Evolutionary conservation across 352 stramenopile genomes (phyloP).

Genomic region (Globisporangium iwayamae): DNA sequence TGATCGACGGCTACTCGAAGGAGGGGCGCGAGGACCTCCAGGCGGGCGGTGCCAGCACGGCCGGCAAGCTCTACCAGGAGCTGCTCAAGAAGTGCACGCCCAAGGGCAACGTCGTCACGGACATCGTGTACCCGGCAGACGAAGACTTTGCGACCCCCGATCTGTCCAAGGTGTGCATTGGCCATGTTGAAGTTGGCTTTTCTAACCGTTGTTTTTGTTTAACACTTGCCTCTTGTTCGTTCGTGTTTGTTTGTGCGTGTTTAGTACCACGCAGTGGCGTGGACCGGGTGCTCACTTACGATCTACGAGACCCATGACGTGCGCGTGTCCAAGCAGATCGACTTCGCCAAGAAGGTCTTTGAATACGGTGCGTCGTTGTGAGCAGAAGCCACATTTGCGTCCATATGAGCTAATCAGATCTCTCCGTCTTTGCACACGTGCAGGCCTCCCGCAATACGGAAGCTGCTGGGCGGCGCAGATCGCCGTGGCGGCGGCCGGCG

Average conservation of each 20-base stretch:
- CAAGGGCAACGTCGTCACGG: slow-evolving; percentile 38
- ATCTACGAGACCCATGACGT: slow-evolving; percentile 57
- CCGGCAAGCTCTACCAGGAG: slow-evolving; percentile 64
- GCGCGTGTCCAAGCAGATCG: slow-evolving; percentile 70
- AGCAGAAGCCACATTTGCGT: too few species aligned
- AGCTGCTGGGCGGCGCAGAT: slow-evolving; percentile 84
- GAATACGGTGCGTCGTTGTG: slow-evolving; percentile 33
- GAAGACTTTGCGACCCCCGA: slow-evolving; percentile 58
- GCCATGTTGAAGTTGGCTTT: slow-evolving; percentile 8
- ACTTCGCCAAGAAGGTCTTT: slow-evolving; percentile 65
- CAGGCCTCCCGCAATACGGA: slow-evolving; percentile 71
- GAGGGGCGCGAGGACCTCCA: slow-evolving; percentile 65
- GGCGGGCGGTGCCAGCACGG: slow-evolving; percentile 59
- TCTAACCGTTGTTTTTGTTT: neutral
- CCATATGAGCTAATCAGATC: neutral
- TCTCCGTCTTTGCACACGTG: neutral
- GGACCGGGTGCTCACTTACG: slow-evolving; percentile 74
- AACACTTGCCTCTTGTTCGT: neutral
- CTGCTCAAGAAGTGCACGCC: slow-evolving; percentile 62
- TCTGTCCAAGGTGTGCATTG: slow-evolving; percentile 42
- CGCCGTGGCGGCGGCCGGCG: slow-evolving; percentile 58
- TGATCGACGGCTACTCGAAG: slow-evolving; percentile 77
- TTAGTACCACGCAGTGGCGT: slow-evolving; percentile 73
- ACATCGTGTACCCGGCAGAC: slow-evolving; percentile 70
- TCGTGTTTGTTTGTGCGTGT: neutral